phyloP scores from a whole-genome alignment of 2,329 filamentous ascomycete genomes.

The Neophaeococcomyces aloes region DNA sequence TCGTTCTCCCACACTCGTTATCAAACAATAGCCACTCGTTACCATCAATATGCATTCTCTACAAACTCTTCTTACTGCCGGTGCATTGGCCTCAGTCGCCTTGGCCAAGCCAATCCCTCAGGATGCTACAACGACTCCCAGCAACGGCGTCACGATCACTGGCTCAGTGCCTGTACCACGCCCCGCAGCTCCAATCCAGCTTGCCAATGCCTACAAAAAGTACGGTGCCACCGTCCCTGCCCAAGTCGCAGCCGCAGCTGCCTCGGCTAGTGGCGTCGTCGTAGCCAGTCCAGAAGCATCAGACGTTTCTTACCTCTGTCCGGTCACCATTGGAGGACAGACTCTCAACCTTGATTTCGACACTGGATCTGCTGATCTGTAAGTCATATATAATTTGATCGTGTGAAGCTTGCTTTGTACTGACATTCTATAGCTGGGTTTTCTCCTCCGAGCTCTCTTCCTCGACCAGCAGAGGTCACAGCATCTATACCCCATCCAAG shows the following conservation, averaged over 20 bases:
- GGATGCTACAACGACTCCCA: slow-evolving; percentile 10
- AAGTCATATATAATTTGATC: slow-evolving; percentile 24
- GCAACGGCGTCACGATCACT: slow-evolving; percentile 17
- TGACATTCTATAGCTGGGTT: slow-evolving; percentile 56
- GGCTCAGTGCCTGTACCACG: slow-evolving; percentile 16
- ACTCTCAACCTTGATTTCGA: slow-evolving; percentile 59
- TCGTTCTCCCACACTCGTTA: neutral
- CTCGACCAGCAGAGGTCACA: slow-evolving; percentile 43
- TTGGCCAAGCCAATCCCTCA: slow-evolving; percentile 15
- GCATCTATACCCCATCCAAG: slow-evolving; percentile 44
- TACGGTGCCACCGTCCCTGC: slow-evolving; percentile 17
- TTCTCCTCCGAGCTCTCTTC: slow-evolving; percentile 50
- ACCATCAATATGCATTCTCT: slow-evolving; percentile 17
- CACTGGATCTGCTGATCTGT: slow-evolving; percentile 59
- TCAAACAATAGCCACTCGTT: slow-evolving; percentile 7
- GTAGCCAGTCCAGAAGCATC: slow-evolving; percentile 37
- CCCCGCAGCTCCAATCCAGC: slow-evolving; percentile 15
- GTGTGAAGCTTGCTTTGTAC: slow-evolving; percentile 13
- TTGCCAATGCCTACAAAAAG: slow-evolving; percentile 18
- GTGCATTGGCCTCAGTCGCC: slow-evolving; percentile 10
- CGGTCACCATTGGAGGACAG: slow-evolving; percentile 54
- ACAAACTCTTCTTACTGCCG: slow-evolving; percentile 11
- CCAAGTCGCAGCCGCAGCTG: slow-evolving; percentile 13
- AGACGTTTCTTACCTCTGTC: slow-evolving; percentile 50
- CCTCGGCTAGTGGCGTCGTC: slow-evolving; percentile 13